These are phyloP conservation scores for Dianthus caryophyllus DNA, from an alignment of 148 eudicot species.

Conservation along the genomic window DNA sequence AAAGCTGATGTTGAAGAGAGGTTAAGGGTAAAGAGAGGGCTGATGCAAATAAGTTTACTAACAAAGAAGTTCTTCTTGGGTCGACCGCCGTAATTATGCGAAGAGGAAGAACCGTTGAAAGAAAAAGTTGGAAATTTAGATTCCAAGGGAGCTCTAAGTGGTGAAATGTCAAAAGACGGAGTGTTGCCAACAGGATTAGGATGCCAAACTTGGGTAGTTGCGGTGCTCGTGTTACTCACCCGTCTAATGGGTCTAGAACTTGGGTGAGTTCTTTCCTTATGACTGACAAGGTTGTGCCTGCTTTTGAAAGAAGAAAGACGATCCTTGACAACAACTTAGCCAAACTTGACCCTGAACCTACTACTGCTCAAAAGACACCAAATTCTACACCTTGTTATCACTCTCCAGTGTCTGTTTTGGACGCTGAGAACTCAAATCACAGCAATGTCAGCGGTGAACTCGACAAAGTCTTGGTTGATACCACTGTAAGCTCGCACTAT, in stretches of 20 bases:
- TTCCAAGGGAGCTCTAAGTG: background rate
- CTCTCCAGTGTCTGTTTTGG: conserved; percentile 27
- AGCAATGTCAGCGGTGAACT: background rate
- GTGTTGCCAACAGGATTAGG: conserved; percentile 20
- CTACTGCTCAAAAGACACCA: background rate
- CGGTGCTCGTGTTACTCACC: conserved; percentile 20
- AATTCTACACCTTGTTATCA: conserved; percentile 2
- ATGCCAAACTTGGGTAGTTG: conserved; percentile 24
- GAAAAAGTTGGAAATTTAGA: conserved; percentile 13
- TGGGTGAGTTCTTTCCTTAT: conserved; percentile 28
- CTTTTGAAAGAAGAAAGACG: conserved; percentile 8
- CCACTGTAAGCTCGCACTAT: background rate
- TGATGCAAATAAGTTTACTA: background rate
- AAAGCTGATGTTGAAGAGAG: conserved; percentile 17
- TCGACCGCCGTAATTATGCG: conserved; percentile 7
- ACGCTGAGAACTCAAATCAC: conserved; percentile 8
- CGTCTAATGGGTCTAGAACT: background rate
- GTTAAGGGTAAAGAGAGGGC: background rate
- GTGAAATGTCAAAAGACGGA: background rate
- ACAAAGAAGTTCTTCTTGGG: conserved; percentile 21
- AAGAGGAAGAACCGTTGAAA: background rate
- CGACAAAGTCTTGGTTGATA: background rate
- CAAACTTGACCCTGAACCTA: background rate
- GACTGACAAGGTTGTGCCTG: conserved; percentile 18
- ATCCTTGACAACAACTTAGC: conserved; percentile 7